Conservation (phyloP, 768 basidiomycete species). For the Lentinula sp. region DNA sequence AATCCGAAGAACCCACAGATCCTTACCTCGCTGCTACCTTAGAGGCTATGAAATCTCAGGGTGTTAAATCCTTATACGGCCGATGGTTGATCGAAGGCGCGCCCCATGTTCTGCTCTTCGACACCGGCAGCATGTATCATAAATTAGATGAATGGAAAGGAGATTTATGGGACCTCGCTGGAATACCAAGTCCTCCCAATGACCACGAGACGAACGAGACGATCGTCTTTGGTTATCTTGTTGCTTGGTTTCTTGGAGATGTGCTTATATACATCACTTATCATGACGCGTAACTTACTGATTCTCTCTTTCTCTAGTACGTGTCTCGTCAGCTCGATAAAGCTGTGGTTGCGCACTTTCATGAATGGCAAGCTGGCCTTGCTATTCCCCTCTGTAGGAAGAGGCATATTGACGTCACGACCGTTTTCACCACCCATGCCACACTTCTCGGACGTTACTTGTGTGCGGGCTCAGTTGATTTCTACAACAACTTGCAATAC, state of each 20-base stretch:
- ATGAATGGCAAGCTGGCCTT: conserved; percentile 98
- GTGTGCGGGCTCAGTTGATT: conserved; percentile 96
- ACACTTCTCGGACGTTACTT: conserved; percentile 98
- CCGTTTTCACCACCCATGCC: conserved; percentile 98
- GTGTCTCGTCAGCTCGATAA: conserved; percentile 73
- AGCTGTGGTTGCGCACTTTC: conserved; percentile 96
- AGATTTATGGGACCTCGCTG: conserved; percentile 97
- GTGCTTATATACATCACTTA: conserved; percentile 28
- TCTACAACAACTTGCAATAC: conserved; percentile 99
- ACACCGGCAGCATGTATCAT: conserved; percentile 83
- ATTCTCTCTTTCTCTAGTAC: conserved; percentile 42
- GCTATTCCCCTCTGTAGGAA: conserved; percentile 94
- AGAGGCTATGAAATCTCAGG: conserved; percentile 79
- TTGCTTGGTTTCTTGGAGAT: conserved; percentile 99
- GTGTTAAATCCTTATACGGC: conserved; percentile 92
- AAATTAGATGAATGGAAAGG: conserved; percentile 98
- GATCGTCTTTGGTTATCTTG: conserved; percentile 95
- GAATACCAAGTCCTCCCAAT: conserved; percentile 93
- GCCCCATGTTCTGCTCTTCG: conserved; percentile 92
- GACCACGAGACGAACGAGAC: conserved; percentile 99
- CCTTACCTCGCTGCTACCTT: conserved; percentile 71
- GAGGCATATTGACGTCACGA: conserved; percentile 96
- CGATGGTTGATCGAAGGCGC: conserved; percentile 98
- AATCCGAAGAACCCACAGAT: conserved; percentile 84
- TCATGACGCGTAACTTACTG: background rate